phyloP scores from a whole-genome alignment of 164 flowering plant genomes.

The Magnolia officinalis region DNA sequence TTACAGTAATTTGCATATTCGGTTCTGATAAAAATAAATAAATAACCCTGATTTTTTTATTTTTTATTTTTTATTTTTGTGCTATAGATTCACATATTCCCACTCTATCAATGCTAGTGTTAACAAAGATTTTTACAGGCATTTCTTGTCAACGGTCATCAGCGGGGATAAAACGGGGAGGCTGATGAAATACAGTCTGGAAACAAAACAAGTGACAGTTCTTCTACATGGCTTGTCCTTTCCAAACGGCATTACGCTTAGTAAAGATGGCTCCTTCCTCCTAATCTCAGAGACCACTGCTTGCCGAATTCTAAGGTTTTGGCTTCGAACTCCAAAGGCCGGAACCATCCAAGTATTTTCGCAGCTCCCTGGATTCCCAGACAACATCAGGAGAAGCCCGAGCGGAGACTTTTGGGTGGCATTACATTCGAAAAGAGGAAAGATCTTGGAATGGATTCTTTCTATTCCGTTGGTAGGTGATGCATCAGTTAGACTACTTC shows the following conservation, averaged over 20 bases:
- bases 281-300: slow-evolving; percentile 18
- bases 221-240: slow-evolving; percentile 21
- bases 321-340: slow-evolving; percentile 22
- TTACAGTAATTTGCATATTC: too few species aligned
- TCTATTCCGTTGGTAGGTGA: not conserved
- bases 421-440: slow-evolving; percentile 5
- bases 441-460: not conserved
- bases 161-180: slow-evolving; percentile 42
- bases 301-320: slow-evolving; percentile 9
- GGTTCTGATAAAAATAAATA: too few species aligned
- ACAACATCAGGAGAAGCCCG: slow-evolving; percentile 22
- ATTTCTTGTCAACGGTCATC: slow-evolving; percentile 1
- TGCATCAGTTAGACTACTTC: not conserved
- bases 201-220: slow-evolving; percentile 21
- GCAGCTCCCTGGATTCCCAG: slow-evolving; percentile 25
- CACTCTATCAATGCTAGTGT: not conserved
- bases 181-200: slow-evolving; percentile 35
- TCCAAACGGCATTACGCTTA: slow-evolving; percentile 45
- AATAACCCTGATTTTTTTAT: too few species aligned
- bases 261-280: slow-evolving; percentile 29
- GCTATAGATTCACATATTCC: too few species aligned
- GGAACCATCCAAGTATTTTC: slow-evolving; percentile 11
- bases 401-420: slow-evolving; percentile 29
- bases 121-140: slow-evolving; percentile 2
- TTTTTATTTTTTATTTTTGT: too few species aligned